Percentiles rank a stretch among this genome's conserved stretches.
Conservation (phyloP, 176 grass and related monocot genomes). For the Bolboschoenus planiculmis region DNA sequence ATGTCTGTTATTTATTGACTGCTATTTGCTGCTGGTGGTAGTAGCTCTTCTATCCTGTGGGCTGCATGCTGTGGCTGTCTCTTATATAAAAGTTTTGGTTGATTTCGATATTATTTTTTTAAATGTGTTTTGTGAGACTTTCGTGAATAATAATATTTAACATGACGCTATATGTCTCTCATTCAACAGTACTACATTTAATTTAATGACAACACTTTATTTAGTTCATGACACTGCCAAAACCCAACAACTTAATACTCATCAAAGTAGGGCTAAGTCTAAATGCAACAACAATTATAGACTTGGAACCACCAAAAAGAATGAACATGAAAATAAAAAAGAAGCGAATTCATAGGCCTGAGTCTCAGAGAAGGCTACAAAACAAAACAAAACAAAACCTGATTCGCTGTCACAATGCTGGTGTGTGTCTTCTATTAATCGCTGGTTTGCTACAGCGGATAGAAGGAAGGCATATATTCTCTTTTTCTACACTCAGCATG, state of each 20-base stretch:
- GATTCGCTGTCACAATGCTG: constrained; percentile 9
- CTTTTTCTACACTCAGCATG: background rate
- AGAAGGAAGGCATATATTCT: constrained; percentile 16
- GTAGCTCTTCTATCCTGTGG: background rate
- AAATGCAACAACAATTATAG: background rate
- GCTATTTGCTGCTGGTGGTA: too few relatives aligned
- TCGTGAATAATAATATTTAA: too few relatives aligned
- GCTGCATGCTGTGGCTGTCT: too few relatives aligned
- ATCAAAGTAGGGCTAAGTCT: background rate
- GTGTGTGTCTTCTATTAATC: background rate
- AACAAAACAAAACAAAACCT: background rate
- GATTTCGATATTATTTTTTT: too few relatives aligned
- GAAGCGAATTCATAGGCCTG: background rate
- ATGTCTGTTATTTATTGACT: background rate
- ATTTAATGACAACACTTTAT: too few relatives aligned
- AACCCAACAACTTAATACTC: background rate
- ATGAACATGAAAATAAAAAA: background rate
- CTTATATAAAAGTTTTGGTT: too few relatives aligned
- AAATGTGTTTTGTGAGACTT: too few relatives aligned
- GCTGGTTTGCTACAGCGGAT: background rate
- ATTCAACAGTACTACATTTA: too few relatives aligned
- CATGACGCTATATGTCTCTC: too few relatives aligned
- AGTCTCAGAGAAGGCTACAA: background rate
- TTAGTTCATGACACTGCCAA: background rate
- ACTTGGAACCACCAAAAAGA: background rate